Conservation (phyloP, 2,329 filamentous ascomycete genomes). For the Botryotinia calthae region DNA sequence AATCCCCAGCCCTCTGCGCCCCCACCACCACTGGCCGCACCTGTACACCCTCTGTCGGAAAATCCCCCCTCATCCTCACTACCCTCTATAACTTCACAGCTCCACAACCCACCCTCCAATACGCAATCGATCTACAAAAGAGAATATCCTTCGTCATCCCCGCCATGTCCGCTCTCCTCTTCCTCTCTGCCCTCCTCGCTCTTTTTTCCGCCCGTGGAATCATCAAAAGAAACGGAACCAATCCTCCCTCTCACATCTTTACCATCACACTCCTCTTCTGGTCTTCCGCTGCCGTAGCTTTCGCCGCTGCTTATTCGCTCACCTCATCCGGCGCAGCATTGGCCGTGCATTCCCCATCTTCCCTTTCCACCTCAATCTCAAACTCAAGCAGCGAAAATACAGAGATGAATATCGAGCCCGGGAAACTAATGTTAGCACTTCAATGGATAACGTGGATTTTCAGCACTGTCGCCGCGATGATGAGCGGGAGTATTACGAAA, state of each 20-base stretch:
- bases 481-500: slow-evolving; percentile 3
- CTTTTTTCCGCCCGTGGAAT: slow-evolving; percentile 4
- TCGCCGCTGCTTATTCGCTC: slow-evolving; percentile 3
- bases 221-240: background rate
- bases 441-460: slow-evolving; percentile 15
- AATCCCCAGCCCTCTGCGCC: slow-evolving; percentile 1
- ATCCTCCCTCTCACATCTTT: background rate
- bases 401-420: background rate
- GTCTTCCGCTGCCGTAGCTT: background rate
- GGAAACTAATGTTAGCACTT: slow-evolving; percentile 3
- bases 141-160: slow-evolving; percentile 8
- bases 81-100: background rate
- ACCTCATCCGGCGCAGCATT: slow-evolving; percentile 8
- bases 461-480: background rate
- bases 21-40: background rate
- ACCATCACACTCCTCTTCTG: slow-evolving; percentile 4
- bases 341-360: background rate
- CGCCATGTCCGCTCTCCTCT: background rate
- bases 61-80: background rate
- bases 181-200: background rate
- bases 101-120: background rate
- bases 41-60: slow-evolving; percentile 8
- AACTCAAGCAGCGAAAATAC: background rate
- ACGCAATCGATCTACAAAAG: slow-evolving; percentile 5
- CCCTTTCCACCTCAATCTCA: background rate